Conservation (phyloP, 805 yeast genomes). For the Yueomyces sp. region DNA sequence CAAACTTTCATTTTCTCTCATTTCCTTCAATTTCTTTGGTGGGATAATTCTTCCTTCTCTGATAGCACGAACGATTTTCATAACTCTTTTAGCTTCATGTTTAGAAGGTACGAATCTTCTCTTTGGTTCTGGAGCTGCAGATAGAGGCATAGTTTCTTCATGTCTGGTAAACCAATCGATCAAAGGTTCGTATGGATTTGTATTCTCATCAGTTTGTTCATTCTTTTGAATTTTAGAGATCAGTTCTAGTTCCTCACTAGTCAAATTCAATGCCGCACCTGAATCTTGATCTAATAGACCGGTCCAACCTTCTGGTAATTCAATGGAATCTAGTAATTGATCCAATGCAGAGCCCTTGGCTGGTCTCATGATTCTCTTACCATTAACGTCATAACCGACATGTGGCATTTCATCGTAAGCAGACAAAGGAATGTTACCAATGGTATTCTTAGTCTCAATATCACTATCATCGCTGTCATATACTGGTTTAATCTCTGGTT, state of each 20-base stretch:
- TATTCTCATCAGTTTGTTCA: conserved; percentile 64
- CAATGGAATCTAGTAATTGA: conserved; percentile 76
- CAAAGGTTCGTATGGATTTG: conserved; percentile 85
- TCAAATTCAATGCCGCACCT: conserved; percentile 70
- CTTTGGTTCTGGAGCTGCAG: conserved; percentile 94
- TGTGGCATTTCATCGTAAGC: conserved; percentile 98
- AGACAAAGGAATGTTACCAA: conserved; percentile 84
- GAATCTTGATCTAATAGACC: conserved; percentile 86
- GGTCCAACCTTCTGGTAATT: conserved; percentile 97
- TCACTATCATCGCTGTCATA: conserved; percentile 93
- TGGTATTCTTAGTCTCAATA: conserved; percentile 66
- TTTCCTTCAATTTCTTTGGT: conserved; percentile 42
- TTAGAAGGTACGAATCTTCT: conserved; percentile 93
- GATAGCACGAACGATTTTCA: conserved; percentile 93
- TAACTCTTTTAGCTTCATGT: conserved; percentile 89
- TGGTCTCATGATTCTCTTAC: conserved; percentile 97
- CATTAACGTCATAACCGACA: conserved; percentile 91
- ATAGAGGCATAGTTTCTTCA: conserved; percentile 77
- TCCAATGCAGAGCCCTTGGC: conserved; percentile 94
- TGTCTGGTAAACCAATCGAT: conserved; percentile 91
- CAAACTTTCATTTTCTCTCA: conserved; percentile 36
- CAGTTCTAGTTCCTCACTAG: conserved; percentile 78
- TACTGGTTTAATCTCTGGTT: conserved; percentile 88
- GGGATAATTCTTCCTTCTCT: conserved; percentile 91
- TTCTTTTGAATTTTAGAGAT: conserved; percentile 76